Base-by-base conservation (phyloP, 2,329 filamentous ascomycete species). In the Aurifilum marmelostoma region DNA sequence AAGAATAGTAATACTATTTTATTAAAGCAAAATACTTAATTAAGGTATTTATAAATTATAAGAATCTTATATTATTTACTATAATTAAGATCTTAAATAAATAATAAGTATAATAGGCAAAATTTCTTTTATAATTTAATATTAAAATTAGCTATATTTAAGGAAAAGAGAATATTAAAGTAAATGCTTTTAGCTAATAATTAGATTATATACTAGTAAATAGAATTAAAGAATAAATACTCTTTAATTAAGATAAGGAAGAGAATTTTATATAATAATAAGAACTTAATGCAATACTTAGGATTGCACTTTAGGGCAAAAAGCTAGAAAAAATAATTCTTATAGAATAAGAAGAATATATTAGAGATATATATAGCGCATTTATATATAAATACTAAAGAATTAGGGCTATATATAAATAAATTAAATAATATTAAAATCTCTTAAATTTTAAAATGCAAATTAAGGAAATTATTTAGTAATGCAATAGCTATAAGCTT, bases 401-500 rank as follows among this genome's bases (percentile, higher is more conserved):
- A 47, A 47, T 47, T 47, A 47, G 8, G 7, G 16, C 16, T 4
- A 47, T 21, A 4, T 47, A 47, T 21, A 21, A 47, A 21, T 9
- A 11, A 21, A 47, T 47, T 21, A 21, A 47, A 21, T 9, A 47
- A 21, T 21, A 47, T 47, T 47, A 47, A 18, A 21, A 47, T 47
- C 21, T 21, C 21, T 18, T 47, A 47, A 21, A 11, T 21, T 21
- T 47, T 21, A 47, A 11, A 21, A 71, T 12, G 67, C 16, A 12
- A 60, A 37, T 32, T 7, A 5, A 37, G n/a, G n/a, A 34, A 18
- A 34, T 60, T 39, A 16, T 32, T 32, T 39, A 37, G 1, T 39
- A 18, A 39, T n/a, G n/a, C n/a, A 37, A 60, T 21, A 34, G 21
- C 6, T 32, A 21, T 39, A 60, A 60, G 14, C 71, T 73, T 34